phyloP scores from a whole-genome alignment of 2,329 filamentous ascomycete species.

The Dryadomyces quercus-mongolicae region DNA sequence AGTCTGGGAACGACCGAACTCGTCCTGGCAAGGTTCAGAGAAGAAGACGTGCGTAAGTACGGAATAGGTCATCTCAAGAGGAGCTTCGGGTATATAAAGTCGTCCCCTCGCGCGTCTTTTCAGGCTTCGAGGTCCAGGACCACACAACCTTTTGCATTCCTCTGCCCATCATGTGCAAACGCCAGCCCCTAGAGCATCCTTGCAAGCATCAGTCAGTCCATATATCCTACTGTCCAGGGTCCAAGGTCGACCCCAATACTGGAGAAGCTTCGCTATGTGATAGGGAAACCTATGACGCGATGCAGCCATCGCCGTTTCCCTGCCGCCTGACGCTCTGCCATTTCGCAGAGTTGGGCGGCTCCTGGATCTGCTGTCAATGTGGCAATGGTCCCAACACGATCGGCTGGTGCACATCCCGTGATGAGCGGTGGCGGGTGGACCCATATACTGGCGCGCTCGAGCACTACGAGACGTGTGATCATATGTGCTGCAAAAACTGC shows the following conservation, averaged over 20 bases:
- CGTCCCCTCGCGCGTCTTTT: neutral
- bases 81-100: neutral
- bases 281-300: conserved; percentile 33
- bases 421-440: conserved; percentile 19
- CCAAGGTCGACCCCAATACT: conserved; percentile 34
- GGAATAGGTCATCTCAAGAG: no score
- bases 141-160: neutral
- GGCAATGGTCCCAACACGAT: conserved; percentile 35
- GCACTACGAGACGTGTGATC: conserved; percentile 32
- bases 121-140: neutral
- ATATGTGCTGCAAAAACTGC: conserved; percentile 40
- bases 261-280: conserved; percentile 37
- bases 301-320: conserved; percentile 28
- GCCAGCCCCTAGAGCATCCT: conserved; percentile 38
- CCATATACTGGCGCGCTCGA: conserved; percentile 21
- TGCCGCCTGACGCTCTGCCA: conserved; percentile 40
- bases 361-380: conserved; percentile 44
- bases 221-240: conserved; percentile 41
- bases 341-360: conserved; percentile 34
- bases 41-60: no score
- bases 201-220: conserved; percentile 43
- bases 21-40: neutral
- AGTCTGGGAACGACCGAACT: neutral
- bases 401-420: conserved; percentile 37
- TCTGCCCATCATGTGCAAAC: conserved; percentile 34